Evolutionary conservation across 805 yeast genomes (phyloP).

Genomic region (Starmerella davenportii): DNA sequence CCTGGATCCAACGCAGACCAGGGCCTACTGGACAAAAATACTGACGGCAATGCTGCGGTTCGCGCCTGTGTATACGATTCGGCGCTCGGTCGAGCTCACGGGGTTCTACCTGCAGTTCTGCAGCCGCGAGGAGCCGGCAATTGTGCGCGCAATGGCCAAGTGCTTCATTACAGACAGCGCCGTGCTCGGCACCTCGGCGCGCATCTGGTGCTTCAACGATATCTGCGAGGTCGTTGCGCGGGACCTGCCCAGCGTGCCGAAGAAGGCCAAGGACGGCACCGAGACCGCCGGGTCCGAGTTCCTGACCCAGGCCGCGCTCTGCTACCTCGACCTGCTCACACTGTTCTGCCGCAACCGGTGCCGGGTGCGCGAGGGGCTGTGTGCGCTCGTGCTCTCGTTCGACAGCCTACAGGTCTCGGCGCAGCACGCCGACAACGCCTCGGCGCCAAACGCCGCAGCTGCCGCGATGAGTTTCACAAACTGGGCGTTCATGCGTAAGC

Average conservation of each 20-base stretch:
- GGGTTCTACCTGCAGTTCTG: slow-evolving; percentile 21
- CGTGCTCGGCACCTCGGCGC: slow-evolving; percentile 9
- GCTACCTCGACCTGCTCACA: slow-evolving; percentile 32
- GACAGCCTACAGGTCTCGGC: slow-evolving; percentile 66
- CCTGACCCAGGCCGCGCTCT: slow-evolving; percentile 20
- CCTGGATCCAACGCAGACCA: slow-evolving; percentile 12
- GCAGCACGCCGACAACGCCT: slow-evolving; percentile 38
- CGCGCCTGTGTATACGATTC: slow-evolving; percentile 8
- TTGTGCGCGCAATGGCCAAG: slow-evolving; percentile 19
- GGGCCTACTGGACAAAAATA: slow-evolving; percentile 8
- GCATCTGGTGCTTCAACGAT: slow-evolving; percentile 23
- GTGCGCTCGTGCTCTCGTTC: slow-evolving; percentile 40
- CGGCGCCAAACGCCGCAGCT: slow-evolving; percentile 18
- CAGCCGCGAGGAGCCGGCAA: slow-evolving; percentile 16
- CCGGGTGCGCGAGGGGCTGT: slow-evolving; percentile 60
- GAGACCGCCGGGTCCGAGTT: slow-evolving; percentile 20
- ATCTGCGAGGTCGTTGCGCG: slow-evolving; percentile 25
- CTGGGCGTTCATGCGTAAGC: slow-evolving; percentile 48
- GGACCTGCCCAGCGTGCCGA: neutral
- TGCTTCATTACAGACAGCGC: slow-evolving; percentile 8
- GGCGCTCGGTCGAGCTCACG: slow-evolving; percentile 20
- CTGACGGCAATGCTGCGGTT: slow-evolving; percentile 12
- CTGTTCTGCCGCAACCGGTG: slow-evolving; percentile 51
- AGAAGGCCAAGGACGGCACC: slow-evolving; percentile 12
- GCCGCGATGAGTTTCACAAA: slow-evolving; percentile 33